Conservation (phyloP, 768 basidiomycete genomes). For the Podaxis sp. region DNA sequence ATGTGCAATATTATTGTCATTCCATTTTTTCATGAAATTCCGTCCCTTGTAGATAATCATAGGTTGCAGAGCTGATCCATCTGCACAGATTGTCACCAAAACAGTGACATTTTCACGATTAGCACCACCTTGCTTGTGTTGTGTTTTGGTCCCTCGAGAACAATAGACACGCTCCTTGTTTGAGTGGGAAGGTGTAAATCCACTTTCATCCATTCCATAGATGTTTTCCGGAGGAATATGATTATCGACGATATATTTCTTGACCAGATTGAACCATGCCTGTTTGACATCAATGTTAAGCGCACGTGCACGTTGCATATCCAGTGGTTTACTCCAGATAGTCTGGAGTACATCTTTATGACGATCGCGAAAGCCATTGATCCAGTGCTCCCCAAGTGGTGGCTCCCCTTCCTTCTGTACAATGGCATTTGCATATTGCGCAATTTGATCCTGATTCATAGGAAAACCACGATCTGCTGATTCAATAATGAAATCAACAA, state of each 20-base stretch:
- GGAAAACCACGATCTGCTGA: conserved; percentile 29
- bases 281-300: conserved; percentile 28
- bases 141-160: conserved; percentile 22
- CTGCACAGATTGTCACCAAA: conserved; percentile 38
- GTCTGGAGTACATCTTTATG: conserved; percentile 28
- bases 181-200: conserved; percentile 24
- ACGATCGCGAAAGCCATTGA: conserved; percentile 23
- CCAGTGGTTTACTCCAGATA: conserved; percentile 31
- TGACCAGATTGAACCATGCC: conserved; percentile 32
- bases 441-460: conserved; percentile 19
- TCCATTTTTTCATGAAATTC: conserved; percentile 28
- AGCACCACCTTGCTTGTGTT: conserved; percentile 30
- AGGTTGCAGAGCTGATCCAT: conserved; percentile 31
- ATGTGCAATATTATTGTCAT: conserved; percentile 32
- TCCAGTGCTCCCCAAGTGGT: conserved; percentile 23
- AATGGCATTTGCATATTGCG: conserved; percentile 26
- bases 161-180: conserved; percentile 30
- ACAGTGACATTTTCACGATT: conserved; percentile 34
- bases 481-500: conserved; percentile 27
- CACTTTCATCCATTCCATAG: conserved; percentile 40
- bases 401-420: conserved; percentile 8
- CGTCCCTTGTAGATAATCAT: conserved; percentile 39
- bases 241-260: conserved; percentile 21
- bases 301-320: conserved; percentile 25
- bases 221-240: conserved; percentile 22